Base-by-base conservation (phyloP, 2,329 filamentous ascomycete species). In the Thermothelomyces thermophilus region DNA sequence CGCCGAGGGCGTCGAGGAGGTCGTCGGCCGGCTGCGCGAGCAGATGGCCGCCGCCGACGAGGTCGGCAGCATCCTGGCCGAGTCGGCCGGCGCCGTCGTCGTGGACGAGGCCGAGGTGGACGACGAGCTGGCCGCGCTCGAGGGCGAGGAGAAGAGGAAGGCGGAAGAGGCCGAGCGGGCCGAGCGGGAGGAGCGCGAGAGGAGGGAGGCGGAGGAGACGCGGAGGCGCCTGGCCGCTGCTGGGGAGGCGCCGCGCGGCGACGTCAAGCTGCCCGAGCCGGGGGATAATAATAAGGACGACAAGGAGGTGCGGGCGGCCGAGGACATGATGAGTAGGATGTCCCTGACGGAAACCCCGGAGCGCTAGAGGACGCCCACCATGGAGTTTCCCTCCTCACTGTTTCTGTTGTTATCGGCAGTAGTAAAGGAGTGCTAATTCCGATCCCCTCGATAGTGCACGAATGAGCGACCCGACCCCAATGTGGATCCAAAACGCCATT, bases 51-150 rank as follows among this genome's bases (percentile, higher is more conserved):
- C 85, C 59, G 82, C 85, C 20, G 90, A 96, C 63, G 91, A 97
- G 69, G 79, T 97, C 19, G 81, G 82, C 24, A 80, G 77, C 48
- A 83, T 91, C 35, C 77, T 97, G 55, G 82, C 83, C 46, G 88
- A 93, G 58, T 67, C 69, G 6, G 74, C 70, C 2, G 11, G 71
- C 69, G 35, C 66, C 58, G 47, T 67, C 63, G 55, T 66, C 1
- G 73, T 95, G 28, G 88, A 95, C 64, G 90, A 95, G 62, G 76
- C 63, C 17, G 90, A 94, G 65, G 80, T 97, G 48, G 90, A 96
- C 58, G 86, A 91, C 53, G 91, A 96, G 70, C 75, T 97, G 41
- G 85, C 86, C 58, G 83, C 76, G 3, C 71, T 98, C 70, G 83
- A 90, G 68, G 71, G 64, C 30, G 74, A 80, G 56, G 77, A 81